Base-by-base conservation (phyloP, 805 yeast genomes). In the Candida silvicultrix region DNA sequence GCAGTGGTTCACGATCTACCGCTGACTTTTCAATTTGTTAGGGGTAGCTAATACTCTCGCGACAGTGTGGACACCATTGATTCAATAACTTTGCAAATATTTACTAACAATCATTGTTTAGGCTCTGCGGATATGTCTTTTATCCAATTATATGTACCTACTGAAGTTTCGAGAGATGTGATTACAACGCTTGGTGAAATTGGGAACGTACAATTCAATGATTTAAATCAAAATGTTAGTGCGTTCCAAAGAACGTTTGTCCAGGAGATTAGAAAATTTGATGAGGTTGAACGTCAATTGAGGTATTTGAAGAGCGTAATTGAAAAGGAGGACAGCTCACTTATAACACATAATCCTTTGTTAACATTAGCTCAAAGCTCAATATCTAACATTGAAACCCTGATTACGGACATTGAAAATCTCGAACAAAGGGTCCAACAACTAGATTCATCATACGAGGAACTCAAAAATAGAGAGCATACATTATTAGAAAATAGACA, bases 91-190 rank as follows among this genome's bases (percentile, higher is more conserved):
- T 23, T 6, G 25, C 9, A 23, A 23, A 23, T 5, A 9, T 23
- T 5, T 23, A 48, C 48, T 55, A 49, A 50, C 50, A 42, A 15
- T 15, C 11, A 4, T 4, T 12, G 4, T 21, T 19, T 22, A 60
- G 64, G 97, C 74, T 90, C 98, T 47, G 98, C 98, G 83, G 95
- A 87, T 60, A 95, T 94, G 98, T 80, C 95, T 42, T 77, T 90
- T 57, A 85, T 92, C 44, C 97, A 94, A 70, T 73, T 94, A 55
- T 92, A 88, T 65, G 80, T 94, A 49, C 92, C 98, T 9, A 81
- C 87, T 23, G 99, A 94, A 67, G 83, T 86, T 39, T 80, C 96
- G 8, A 74, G 97, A 51, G 95, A 89, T 49, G 80, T 89, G 35
- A 83, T 89, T n/a, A 78, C 88, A 47, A 79, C 87, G 23, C 70